Base-by-base conservation (phyloP, 139 green algal genomes). In the Volvox africanus region DNA sequence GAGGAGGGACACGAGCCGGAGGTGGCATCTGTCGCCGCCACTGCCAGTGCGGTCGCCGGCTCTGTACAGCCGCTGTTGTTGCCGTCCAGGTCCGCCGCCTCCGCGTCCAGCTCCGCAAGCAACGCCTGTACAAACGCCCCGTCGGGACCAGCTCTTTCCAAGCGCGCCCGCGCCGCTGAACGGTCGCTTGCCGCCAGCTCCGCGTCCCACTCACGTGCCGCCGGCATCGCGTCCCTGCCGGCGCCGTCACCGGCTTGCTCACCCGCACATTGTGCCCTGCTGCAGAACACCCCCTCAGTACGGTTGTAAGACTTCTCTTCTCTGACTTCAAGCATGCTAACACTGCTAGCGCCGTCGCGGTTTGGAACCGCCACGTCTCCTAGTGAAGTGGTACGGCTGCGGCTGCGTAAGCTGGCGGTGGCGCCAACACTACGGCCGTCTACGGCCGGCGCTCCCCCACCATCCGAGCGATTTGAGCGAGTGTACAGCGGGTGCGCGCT, bases 31-130 rank as follows among this genome's bases (percentile, higher is more conserved):
- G 61, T 71, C 1, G 68, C 69, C 30, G 50, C 68, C 35, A 35
- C 30, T 17, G 78, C 20, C 82, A n/a, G 32, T 33, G 21, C 33
- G 28, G 65, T 12, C 82, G 6, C 32, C 65, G 65, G 22, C 24
- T 35, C 35, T 22, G 65, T 61, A 55, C 14, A 18, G 19, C 11
- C 61, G 33, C 1, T 32, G 33, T 19, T 71, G 69, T 18, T 71
- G 18, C 85, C 85, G 69, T 89, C 85, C 12, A 89, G 85, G 69
- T 89, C 85, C n/a, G 69, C 85, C 44, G n/a, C 85, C 37, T 89
- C 85, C 37, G 71, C 85, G 21, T 89, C 71, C 85, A 89, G 3
- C 69, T 89, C 85, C 44, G 85, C 85, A 26, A 89, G 68, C 69
- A 89, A 18, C 36, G 85, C 85, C n/a, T 82, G 68, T 3, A 89